Percentiles rank a stretch among this genome's conserved stretches.
These are phyloP conservation scores for Aspergillus transmontanensis DNA, from an alignment of 2,329 filamentous ascomycete species.

Conservation along the genomic window DNA sequence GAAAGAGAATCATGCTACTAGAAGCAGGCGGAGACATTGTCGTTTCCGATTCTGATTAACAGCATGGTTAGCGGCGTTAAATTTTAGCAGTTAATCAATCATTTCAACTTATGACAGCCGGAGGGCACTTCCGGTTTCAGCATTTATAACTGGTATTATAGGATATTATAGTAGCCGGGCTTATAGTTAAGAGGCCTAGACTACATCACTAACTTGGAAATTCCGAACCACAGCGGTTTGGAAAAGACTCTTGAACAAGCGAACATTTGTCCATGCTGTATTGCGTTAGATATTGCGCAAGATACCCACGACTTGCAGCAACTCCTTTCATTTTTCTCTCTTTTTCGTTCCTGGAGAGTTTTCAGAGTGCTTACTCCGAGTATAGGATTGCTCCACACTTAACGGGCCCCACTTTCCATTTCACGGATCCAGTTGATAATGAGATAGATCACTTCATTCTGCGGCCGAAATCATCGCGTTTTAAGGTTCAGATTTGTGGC, in stretches of 20 bases:
- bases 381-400: background rate
- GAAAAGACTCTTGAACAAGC: background rate
- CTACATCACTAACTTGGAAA: background rate
- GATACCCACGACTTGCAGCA: no score
- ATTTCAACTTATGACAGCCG: background rate
- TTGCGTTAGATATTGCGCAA: background rate
- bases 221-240: background rate
- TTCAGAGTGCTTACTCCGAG: background rate
- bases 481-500: background rate
- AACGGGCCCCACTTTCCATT: background rate
- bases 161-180: background rate
- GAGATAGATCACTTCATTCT: background rate
- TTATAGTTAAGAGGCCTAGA: background rate
- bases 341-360: background rate
- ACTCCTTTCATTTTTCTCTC: no score
- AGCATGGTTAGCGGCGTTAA: background rate
- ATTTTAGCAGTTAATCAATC: background rate
- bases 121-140: background rate
- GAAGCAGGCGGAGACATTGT: background rate
- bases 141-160: background rate
- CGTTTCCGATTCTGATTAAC: background rate
- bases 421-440: background rate
- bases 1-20: background rate
- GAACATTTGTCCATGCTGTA: background rate
- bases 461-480: background rate